Evolutionary conservation across 208 protist genomes (phyloP).

Genomic region (Crithidia fasciculata): DNA sequence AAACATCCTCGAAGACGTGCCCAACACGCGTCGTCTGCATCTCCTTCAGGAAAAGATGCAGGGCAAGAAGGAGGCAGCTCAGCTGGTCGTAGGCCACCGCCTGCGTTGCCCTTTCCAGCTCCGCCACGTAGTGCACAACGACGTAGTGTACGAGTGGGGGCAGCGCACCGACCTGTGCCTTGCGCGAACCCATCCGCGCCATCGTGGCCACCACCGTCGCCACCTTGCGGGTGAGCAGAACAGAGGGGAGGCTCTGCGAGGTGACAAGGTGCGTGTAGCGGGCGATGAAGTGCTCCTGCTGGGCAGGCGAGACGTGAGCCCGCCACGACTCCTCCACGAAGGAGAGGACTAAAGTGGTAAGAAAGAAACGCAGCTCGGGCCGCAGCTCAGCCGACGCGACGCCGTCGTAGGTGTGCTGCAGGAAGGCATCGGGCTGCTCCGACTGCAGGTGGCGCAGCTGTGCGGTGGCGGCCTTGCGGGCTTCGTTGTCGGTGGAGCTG

Average conservation of each 20-base stretch:
- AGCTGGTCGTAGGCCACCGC: slow-evolving; percentile 10
- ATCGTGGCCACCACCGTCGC: slow-evolving; percentile 60
- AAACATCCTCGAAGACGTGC: slow-evolving; percentile 54
- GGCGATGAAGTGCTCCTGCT: slow-evolving; percentile 43
- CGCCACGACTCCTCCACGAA: slow-evolving; percentile 83
- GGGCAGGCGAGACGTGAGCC: slow-evolving; percentile 31
- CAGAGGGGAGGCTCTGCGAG: slow-evolving; percentile 26
- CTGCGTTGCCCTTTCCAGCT: slow-evolving; percentile 7
- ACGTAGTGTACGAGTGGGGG: slow-evolving; percentile 46
- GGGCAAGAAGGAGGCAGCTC: slow-evolving; percentile 51
- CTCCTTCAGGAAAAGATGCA: slow-evolving; percentile 80
- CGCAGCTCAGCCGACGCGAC: slow-evolving; percentile 38
- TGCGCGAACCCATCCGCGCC: slow-evolving; percentile 40
- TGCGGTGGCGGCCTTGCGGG: slow-evolving; percentile 53
- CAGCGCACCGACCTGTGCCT: slow-evolving; percentile 37
- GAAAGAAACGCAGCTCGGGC: slow-evolving; percentile 68
- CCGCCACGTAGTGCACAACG: slow-evolving; percentile 35
- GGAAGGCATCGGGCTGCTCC: slow-evolving; percentile 58
- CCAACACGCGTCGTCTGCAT: slow-evolving; percentile 55
- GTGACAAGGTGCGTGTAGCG: slow-evolving; percentile 53
- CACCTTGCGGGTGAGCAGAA: slow-evolving; percentile 65
- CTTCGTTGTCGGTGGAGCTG: slow-evolving; percentile 61
- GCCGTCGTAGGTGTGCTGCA: slow-evolving; percentile 56
- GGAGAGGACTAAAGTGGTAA: slow-evolving; percentile 50
- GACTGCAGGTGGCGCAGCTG: slow-evolving; percentile 69